Evolutionary conservation across 202 grass and related monocot species (phyloP), one percentile per base, ranked within the genome.

Genomic region (Brachypodium distachyon): DNA sequence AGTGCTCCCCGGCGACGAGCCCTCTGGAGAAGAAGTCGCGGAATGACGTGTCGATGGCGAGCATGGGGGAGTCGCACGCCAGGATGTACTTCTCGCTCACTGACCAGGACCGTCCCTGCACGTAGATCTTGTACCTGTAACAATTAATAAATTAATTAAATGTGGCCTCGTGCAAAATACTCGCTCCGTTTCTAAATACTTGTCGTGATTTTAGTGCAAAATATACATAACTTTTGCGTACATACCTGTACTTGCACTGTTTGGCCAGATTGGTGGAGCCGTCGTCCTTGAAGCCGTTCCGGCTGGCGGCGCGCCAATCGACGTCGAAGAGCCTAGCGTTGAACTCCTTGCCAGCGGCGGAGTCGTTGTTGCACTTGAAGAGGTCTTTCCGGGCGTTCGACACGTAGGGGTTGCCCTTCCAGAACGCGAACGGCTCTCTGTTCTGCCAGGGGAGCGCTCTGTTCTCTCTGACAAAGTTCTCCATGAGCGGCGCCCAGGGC

Each of bases 41-140:
- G 74, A 56, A 96, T 1, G 58, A 64, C 46, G 89, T 87, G 3
- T 27, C 73, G 36, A 96, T 38, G 60, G 86, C 76, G 22, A 91
- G 66, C 70, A 78, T 86, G 9, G 92, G 88, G 11, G 89, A 91
- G 44, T 91, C 50, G 31, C 92, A 96, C 6, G 86, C 81, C n/a
- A 96, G 43, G 52, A 96, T 91, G 54, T 96, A 91, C 72, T 91
- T 96, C 79, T 91, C 80, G 34, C 92, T 96, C 77, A 91, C 89
- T 1, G 92, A 96, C 89, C 89, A 90, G 11, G 91, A 61, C 1
- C 72, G 67, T 9, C 92, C 92, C 27, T 96, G 86, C 21, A 96
- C 69, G 16, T 89, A 96, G 63, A 96, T 82, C 74, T 91, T 91
- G 58, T 91, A 96, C 53, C 70, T 82, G n/a, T n/a, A n/a, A n/a